phyloP scores from a whole-genome alignment of 1,284 basidiomycete species.

The Volvariella surrecta region DNA sequence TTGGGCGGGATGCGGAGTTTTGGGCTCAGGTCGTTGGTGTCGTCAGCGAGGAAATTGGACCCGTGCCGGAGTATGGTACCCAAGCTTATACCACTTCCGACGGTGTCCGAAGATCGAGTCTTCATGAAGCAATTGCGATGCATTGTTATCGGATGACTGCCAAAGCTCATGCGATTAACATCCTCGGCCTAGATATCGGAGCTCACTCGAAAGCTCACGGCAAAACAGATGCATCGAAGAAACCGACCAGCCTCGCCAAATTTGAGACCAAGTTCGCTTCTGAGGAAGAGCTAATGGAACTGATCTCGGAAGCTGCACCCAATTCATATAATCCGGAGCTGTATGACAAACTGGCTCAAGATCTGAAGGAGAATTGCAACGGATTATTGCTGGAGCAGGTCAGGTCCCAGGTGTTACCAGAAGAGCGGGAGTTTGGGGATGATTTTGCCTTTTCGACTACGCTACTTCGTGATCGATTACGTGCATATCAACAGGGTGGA shows the following conservation, averaged over 20 bases:
- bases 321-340: conserved; percentile 64
- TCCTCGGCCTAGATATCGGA: conserved; percentile 64
- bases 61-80: conserved; percentile 54
- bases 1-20: conserved; percentile 48
- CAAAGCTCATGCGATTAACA: conserved; percentile 69
- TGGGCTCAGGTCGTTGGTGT: conserved; percentile 60
- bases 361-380: conserved; percentile 39
- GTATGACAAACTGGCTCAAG: conserved; percentile 46
- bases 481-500: conserved; percentile 32
- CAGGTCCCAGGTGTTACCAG: conserved; percentile 49
- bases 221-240: conserved; percentile 25
- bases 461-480: conserved; percentile 45
- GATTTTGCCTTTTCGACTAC: conserved; percentile 63
- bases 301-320: conserved; percentile 57
- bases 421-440: conserved; percentile 75
- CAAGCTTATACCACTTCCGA: conserved; percentile 38
- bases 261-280: conserved; percentile 48
- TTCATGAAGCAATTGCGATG: conserved; percentile 51
- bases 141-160: conserved; percentile 67
- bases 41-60: conserved; percentile 55
- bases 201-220: conserved; percentile 39
- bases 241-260: conserved; percentile 50
- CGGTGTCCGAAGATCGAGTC: conserved; percentile 44
- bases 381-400: conserved; percentile 56
- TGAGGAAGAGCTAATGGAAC: conserved; percentile 51